phyloP scores from a whole-genome alignment of 163 green algal species.

The Trebouxiophyceae sp. region DNA sequence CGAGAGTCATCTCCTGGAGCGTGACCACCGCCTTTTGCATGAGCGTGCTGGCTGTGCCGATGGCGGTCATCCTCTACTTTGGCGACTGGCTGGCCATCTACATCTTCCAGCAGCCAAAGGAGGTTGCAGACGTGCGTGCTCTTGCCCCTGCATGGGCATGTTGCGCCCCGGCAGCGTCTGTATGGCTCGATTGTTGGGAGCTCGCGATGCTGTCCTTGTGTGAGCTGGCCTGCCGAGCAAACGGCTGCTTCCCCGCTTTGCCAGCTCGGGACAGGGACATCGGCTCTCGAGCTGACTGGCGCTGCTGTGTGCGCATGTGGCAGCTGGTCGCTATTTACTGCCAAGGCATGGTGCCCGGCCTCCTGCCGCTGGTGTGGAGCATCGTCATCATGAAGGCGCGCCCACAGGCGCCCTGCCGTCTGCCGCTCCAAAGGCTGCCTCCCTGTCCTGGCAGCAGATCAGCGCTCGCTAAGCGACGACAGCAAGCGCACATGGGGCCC shows the following conservation, averaged over 20 bases:
- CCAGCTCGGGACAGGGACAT: too few relatives aligned
- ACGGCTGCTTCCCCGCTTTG: neutral
- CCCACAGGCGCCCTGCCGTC: too few relatives aligned
- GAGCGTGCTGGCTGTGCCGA: conserved; percentile 25
- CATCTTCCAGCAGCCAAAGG: conserved; percentile 28
- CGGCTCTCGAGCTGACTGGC: too few relatives aligned
- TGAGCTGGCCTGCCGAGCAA: too few relatives aligned
- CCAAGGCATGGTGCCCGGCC: conserved; percentile 35
- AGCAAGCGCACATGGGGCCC: too few relatives aligned
- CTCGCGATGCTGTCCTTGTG: too few relatives aligned
- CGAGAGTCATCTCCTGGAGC: conserved; percentile 37
- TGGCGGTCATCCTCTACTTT: conserved; percentile 13
- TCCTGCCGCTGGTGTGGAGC: conserved; percentile 38
- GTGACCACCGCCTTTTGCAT: conserved; percentile 25
- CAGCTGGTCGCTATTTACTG: conserved; percentile 32
- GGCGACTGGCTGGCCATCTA: conserved; percentile 10
- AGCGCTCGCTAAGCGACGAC: too few relatives aligned
- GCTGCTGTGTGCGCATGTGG: too few relatives aligned
- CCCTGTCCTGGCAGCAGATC: too few relatives aligned
- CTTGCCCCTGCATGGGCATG: neutral
- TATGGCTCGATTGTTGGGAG: too few relatives aligned
- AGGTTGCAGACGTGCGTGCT: conserved; percentile 13
- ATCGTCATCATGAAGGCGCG: conserved; percentile 21
- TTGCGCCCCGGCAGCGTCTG: neutral
- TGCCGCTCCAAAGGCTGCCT: too few relatives aligned